Base-by-base conservation (phyloP, 2,329 filamentous ascomycete genomes). In the Diaporthe citrichinensis region DNA sequence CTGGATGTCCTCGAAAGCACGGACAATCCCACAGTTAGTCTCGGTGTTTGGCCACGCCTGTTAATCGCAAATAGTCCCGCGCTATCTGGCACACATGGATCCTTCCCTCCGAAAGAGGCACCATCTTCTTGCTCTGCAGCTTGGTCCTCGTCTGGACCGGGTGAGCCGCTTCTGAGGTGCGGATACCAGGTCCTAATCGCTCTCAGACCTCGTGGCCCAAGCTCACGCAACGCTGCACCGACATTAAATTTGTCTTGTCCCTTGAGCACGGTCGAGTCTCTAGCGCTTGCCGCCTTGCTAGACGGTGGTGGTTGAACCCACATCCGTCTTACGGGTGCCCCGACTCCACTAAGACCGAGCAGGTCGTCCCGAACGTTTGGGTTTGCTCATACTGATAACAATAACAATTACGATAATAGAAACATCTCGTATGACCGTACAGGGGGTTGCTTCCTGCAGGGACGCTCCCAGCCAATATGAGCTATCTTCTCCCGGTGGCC, bases 171-270 rank as follows among this genome's bases (percentile, higher is more conserved):
- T 36, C 34, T 36, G 23, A 39, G 46, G 12, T 69, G 46, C 49
- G 49, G n/a, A 23, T 69, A 15, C 49, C 46, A 41, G 23, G n/a
- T 55, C 2, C 65, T 41, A 69, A 20, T 10, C 17, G 34, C 49
- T 41, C 65, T 69, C 65, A 41, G 65, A 46, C 65, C 65, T 69
- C 34, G 65, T 31, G 65, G 65, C 15, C 65, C 51, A 69, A 69
- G 65, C 65, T 69, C 65, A 41, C 65, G n/a, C 46, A 28, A 28
- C 65, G 49, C 46, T 55, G 65, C n/a, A 14, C 44, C 41, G 62
- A 36, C 25, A 34, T 53, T 7, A 36, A 17, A 9, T 28, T 39
- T 28, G 15, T 68, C 8, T 36, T 39, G 46, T 31, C 31, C 31
- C 49, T 69, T 28, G 15, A 41, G 46, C 65, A 68, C 46, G 46